Evolutionary conservation across 257 asterid genomes (phyloP).

Genomic region (Marsdenia floribunda): DNA sequence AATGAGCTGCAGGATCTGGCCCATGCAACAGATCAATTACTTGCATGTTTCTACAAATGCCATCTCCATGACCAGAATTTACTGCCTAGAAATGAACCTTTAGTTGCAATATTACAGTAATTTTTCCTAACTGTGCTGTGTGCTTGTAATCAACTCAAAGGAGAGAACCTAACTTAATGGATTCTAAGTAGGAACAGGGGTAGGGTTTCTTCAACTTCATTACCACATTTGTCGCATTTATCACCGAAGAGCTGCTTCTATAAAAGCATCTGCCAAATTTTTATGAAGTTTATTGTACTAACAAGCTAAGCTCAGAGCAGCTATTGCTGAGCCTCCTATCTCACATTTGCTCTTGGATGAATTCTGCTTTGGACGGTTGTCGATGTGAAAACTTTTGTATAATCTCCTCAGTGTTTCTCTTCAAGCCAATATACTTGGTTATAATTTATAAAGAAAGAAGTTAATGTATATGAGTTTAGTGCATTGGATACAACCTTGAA

Average conservation of each 20-base stretch:
- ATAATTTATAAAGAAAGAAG: neutral
- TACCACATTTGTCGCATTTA: neutral
- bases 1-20: neutral
- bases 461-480: neutral
- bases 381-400: neutral
- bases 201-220: neutral
- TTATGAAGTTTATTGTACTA: no score
- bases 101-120: neutral
- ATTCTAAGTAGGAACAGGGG: neutral
- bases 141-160: neutral
- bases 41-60: neutral
- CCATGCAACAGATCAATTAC: neutral
- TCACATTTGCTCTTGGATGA: neutral
- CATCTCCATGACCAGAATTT: neutral
- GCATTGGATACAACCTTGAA: neutral
- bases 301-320: neutral
- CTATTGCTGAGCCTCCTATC: neutral
- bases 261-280: neutral
- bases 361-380: neutral
- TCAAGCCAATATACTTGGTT: neutral
- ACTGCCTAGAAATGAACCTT: neutral
- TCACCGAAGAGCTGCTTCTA: neutral
- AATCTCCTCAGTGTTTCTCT: neutral
- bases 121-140: neutral
- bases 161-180: neutral